Evolutionary conservation across 257 asterid genomes (phyloP), one percentile per base, ranked within the genome.

Genomic region (Solanum lycopersicoides): DNA sequence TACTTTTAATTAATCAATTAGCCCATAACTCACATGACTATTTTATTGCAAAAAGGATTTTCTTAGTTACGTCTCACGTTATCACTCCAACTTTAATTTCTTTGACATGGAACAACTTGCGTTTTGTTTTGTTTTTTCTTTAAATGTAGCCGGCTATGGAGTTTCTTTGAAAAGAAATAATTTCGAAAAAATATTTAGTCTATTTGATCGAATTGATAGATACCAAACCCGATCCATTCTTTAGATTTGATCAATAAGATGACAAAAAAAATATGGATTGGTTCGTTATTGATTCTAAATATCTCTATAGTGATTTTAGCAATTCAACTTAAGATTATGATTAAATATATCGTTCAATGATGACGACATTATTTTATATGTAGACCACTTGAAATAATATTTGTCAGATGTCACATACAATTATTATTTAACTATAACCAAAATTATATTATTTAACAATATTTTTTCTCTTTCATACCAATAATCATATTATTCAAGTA

Each of bases 1-100:
- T 50, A 50, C 4, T 7, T 71, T 71, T 85, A 85, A 82, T 86
- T 88, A 90, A 86, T 90, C 91, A 89, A 13, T 45, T 45, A 1
- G 53, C 53, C 53, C 53, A 45, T 45, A 12, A 65, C 79, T 50
- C 28, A 42, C 39, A 66, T n/a, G 66, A 71, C 28, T 82, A 83
- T 73, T 86, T 35, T 86, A 42, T 59, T 53, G 63, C 32, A 10
- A n/a, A 30, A 5, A 44, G 4, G 9, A 44, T n/a, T 79, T 45
- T 41, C 34, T 16, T 45, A 14, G 25, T 25, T 44, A 13, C 11
- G 2, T 44, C 65, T 44, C 65, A 79, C 25, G 25, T 79, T 45
- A 28, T 28, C 84, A 45, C 63, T 79, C 18, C 65, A 28, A 28
- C 66, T 15, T 44, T 25, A 44, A 28, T 16, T 79, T 79, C 50